Evolutionary conservation across 2,329 filamentous ascomycete species (phyloP).

Genomic region (Ascosphaera pollenicola): DNA sequence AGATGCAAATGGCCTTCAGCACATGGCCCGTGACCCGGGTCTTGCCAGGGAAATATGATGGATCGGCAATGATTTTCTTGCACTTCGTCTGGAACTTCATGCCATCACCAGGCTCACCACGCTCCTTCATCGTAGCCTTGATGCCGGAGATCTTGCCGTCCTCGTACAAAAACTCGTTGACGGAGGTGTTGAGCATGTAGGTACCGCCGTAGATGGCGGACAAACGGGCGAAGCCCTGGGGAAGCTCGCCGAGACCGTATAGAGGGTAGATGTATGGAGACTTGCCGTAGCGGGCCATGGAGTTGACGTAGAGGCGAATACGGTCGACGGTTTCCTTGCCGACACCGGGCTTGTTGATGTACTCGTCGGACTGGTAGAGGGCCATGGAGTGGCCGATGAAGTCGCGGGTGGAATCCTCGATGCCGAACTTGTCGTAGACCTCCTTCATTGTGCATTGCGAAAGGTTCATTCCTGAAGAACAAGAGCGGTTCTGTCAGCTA

Average conservation of each 20-base stretch:
- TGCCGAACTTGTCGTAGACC: conserved; percentile 94
- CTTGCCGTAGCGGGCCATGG: conserved; percentile 91
- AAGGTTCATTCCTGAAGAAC: conserved; percentile 49
- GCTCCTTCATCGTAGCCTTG: conserved; percentile 88
- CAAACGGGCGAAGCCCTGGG: conserved; percentile 89
- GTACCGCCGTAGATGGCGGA: conserved; percentile 98
- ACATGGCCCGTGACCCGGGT: conserved; percentile 73
- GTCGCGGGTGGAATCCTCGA: conserved; percentile 73
- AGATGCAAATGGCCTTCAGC: conserved; percentile 88
- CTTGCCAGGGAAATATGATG: conserved; percentile 88
- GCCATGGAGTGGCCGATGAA: conserved; percentile 99
- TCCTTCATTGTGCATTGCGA: conserved; percentile 75
- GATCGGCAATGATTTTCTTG: conserved; percentile 88
- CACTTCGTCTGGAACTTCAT: conserved; percentile 95
- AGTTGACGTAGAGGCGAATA: conserved; percentile 92
- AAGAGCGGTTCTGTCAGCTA: too few relatives aligned
- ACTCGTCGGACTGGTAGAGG: conserved; percentile 74
- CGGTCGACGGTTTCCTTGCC: conserved; percentile 75
- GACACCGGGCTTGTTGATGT: conserved; percentile 49
- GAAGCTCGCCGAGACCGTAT: conserved; percentile 90
- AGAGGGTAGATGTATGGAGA: conserved; percentile 99
- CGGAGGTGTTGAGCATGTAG: conserved; percentile 94
- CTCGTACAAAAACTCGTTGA: conserved; percentile 78
- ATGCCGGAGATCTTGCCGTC: conserved; percentile 71
- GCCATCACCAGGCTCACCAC: conserved; percentile 45